Conservation (phyloP, 306 rosid species). For the Vachellia pachyceras region DNA sequence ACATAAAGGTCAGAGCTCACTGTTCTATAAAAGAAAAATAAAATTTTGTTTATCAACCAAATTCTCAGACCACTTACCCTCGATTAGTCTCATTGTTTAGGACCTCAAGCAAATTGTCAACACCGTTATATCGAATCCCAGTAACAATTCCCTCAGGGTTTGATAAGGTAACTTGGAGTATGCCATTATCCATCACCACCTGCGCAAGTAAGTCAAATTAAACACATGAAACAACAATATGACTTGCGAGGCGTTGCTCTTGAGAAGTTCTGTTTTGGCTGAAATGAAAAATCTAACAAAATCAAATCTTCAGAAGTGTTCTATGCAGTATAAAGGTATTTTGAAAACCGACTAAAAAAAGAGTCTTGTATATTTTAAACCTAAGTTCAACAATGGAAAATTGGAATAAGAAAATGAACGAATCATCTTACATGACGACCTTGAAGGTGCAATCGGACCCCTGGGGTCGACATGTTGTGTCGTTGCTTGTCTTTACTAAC, state of each 20-base stretch:
- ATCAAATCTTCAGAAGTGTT: background rate
- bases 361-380: background rate
- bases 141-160: conserved; percentile 89
- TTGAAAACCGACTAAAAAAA: conserved; percentile 3
- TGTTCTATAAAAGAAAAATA: conserved; percentile 3
- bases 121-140: conserved; percentile 72
- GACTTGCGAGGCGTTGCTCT: background rate
- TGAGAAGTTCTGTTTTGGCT: background rate
- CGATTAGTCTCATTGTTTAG: conserved; percentile 78
- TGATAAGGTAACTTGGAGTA: conserved; percentile 81
- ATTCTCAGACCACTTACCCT: conserved; percentile 61
- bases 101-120: conserved; percentile 89
- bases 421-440: conserved; percentile 62
- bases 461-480: conserved; percentile 58
- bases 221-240: conserved; percentile 1
- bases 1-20: conserved; percentile 25
- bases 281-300: background rate
- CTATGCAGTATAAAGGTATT: background rate
- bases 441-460: conserved; percentile 65
- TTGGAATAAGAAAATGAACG: background rate
- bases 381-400: background rate
- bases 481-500: conserved; percentile 35
- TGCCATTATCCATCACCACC: conserved; percentile 97
- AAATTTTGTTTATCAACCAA: conserved; percentile 23
- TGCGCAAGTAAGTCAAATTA: conserved; percentile 43